Conservation (phyloP, 2,329 filamentous ascomycete species). For the Geosmithia putterillii region DNA sequence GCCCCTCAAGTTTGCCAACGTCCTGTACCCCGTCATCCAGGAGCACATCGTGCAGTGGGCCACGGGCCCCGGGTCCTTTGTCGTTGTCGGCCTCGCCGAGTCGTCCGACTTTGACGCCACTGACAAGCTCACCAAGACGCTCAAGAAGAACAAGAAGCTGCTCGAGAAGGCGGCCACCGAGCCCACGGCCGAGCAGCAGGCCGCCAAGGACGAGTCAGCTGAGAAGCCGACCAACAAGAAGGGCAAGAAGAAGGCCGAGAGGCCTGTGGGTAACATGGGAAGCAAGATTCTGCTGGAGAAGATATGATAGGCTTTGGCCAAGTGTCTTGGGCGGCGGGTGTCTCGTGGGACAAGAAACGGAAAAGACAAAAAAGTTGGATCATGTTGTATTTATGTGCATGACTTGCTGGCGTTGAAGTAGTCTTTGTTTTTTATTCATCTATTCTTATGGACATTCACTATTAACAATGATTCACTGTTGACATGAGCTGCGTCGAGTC, state of each 20-base stretch:
- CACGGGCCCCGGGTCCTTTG: constrained; percentile 73
- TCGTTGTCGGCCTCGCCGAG: constrained; percentile 72
- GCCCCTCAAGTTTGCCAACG: constrained; percentile 65
- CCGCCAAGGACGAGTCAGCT: constrained; percentile 29
- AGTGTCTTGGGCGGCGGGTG: not conserved
- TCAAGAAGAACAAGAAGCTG: constrained; percentile 62
- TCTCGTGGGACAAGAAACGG: not conserved
- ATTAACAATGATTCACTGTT: too few relatives aligned
- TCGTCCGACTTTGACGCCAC: constrained; percentile 55
- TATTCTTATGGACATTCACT: not conserved
- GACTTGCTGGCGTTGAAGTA: not conserved
- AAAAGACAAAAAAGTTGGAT: not conserved
- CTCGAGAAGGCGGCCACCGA: constrained; percentile 54
- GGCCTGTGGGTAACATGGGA: constrained; percentile 47
- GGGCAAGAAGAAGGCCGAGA: constrained; percentile 28
- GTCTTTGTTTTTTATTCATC: not conserved
- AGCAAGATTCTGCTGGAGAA: constrained; percentile 49
- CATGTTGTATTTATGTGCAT: not conserved
- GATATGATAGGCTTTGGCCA: constrained; percentile 30
- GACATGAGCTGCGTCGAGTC: too few relatives aligned
- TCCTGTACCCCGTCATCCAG: constrained; percentile 73
- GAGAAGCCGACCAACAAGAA: constrained; percentile 28
- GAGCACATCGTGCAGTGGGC: constrained; percentile 71
- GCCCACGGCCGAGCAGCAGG: constrained; percentile 38
- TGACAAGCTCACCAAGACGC: constrained; percentile 51